Evolutionary conservation across 2,329 filamentous ascomycete genomes (phyloP).

Genomic region (Scytalidium lignicola): DNA sequence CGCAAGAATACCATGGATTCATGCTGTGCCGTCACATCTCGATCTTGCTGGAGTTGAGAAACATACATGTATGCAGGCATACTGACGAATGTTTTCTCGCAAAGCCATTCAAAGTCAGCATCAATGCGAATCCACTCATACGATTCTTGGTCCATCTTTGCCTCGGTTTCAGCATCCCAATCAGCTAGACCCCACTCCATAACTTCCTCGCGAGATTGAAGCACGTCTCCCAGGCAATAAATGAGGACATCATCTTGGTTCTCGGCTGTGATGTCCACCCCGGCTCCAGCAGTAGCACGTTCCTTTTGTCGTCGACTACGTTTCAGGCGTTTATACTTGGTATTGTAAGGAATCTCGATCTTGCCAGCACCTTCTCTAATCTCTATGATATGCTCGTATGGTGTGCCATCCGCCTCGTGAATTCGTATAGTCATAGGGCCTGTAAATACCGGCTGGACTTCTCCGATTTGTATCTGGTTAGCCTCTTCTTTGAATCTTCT

Average conservation of each 20-base stretch:
- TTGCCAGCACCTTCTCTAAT: slow-evolving; percentile 82
- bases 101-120: slow-evolving; percentile 97
- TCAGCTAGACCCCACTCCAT: slow-evolving; percentile 80
- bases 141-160: slow-evolving; percentile 88
- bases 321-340: slow-evolving; percentile 97
- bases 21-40: slow-evolving; percentile 87
- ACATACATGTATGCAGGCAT: slow-evolving; percentile 98
- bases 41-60: slow-evolving; percentile 93
- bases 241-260: slow-evolving; percentile 76
- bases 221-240: slow-evolving; percentile 87
- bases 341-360: slow-evolving; percentile 97
- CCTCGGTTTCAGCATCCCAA: slow-evolving; percentile 84
- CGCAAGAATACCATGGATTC: slow-evolving; percentile 73
- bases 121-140: slow-evolving; percentile 99
- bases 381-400: slow-evolving; percentile 96
- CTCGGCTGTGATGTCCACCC: slow-evolving; percentile 57
- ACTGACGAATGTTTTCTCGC: slow-evolving; percentile 68
- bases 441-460: slow-evolving; percentile 76
- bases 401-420: slow-evolving; percentile 95
- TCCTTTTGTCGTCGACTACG: slow-evolving; percentile 79
- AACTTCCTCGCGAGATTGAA: slow-evolving; percentile 77
- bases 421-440: slow-evolving; percentile 97
- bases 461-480: slow-evolving; percentile 61
- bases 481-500: slow-evolving; percentile 77
- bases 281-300: slow-evolving; percentile 59